phyloP scores from a whole-genome alignment of 495 filamentous ascomycete species.

The Acidiella bohemica region DNA sequence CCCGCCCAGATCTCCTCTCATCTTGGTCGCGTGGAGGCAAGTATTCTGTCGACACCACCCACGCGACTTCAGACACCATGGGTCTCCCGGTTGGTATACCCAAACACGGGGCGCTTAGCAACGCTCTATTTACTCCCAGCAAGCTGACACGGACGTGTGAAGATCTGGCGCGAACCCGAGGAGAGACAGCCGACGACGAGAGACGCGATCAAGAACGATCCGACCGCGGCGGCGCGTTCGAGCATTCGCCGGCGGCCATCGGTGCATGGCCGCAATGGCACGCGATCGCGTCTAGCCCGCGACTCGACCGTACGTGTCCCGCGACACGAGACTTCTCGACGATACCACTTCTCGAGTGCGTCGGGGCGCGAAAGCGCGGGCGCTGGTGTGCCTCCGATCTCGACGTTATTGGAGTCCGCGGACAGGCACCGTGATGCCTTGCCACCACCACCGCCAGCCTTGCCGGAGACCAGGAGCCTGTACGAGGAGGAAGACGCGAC shows the following conservation, averaged over 20 bases:
- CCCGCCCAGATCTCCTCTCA: too few species aligned
- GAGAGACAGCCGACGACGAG: conserved; percentile 36
- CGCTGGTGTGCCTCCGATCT: conserved; percentile 13
- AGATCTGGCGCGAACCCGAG: conserved; percentile 43
- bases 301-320: conserved; percentile 5
- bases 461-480: conserved; percentile 9
- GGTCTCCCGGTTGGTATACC: background rate
- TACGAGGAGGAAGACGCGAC: background rate
- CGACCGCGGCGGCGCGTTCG: conserved; percentile 52
- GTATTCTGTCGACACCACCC: too few species aligned
- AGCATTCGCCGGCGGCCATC: conserved; percentile 41
- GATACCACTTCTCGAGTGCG: too few species aligned
- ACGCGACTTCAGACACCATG: too few species aligned
- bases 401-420: conserved; percentile 15
- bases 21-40: too few species aligned
- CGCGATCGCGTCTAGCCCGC: conserved; percentile 10
- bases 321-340: conserved; percentile 9
- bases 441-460: conserved; percentile 1
- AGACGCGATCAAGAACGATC: conserved; percentile 40
- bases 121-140: too few species aligned
- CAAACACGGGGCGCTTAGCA: too few species aligned
- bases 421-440: conserved; percentile 1
- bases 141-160: conserved; percentile 28
- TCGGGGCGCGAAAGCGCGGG: conserved; percentile 1
- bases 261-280: conserved; percentile 7